phyloP scores from a whole-genome alignment of 1,139 yeast species.

The Taiozyma sp. region DNA sequence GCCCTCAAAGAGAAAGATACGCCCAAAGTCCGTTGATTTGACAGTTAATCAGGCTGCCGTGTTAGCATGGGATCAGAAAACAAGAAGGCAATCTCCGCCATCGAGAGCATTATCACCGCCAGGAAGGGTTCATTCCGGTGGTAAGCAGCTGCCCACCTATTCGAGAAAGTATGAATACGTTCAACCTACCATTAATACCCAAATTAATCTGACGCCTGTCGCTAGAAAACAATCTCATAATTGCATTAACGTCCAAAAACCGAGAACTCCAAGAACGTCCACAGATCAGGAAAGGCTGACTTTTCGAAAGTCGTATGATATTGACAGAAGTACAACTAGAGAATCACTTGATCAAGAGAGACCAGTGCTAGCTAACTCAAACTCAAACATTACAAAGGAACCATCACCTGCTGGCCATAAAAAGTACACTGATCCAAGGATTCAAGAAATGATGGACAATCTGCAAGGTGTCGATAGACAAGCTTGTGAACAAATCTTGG shows the following conservation, averaged over 20 bases:
- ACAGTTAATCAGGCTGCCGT: constrained; percentile 24
- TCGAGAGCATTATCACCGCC: constrained; percentile 14
- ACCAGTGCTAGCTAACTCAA: constrained; percentile 1
- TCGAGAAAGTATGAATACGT: constrained; percentile 19
- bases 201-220: constrained; percentile 19
- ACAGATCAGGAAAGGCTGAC: neutral
- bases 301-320: neutral
- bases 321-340: neutral
- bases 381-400: neutral
- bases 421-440: constrained; percentile 16
- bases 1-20: constrained; percentile 10
- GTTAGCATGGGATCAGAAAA: constrained; percentile 24
- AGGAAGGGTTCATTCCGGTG: neutral
- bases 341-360: neutral
- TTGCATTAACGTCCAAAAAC: neutral
- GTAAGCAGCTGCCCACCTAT: neutral
- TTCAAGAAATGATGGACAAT: constrained; percentile 17
- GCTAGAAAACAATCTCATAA: neutral
- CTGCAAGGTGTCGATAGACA: constrained; percentile 38
- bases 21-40: constrained; percentile 21
- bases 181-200: constrained; percentile 22
- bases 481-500: constrained; percentile 38
- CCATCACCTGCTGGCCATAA: neutral
- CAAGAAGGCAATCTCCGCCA: constrained; percentile 12
- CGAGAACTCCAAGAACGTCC: neutral